phyloP scores from a whole-genome alignment of 768 basidiomycete genomes.

The Hericium rajendrae region DNA sequence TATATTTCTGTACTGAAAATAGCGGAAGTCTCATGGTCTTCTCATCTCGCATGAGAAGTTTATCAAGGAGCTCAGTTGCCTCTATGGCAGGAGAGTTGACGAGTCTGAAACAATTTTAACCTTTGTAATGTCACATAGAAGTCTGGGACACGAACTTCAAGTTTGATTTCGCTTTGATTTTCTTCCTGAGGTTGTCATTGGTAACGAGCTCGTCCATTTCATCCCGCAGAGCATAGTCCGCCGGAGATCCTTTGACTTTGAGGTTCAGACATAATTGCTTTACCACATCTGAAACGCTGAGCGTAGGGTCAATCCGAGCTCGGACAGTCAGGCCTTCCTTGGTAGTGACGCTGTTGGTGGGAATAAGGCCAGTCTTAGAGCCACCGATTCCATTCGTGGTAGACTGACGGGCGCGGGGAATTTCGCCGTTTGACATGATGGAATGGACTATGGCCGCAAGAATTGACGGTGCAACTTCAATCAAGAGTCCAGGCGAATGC shows the following conservation, averaged over 20 bases:
- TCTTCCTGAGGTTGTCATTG: conserved; percentile 75
- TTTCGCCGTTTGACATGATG: background rate
- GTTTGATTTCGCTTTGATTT: conserved; percentile 69
- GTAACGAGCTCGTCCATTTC: conserved; percentile 79
- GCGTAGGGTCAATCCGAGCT: conserved; percentile 75
- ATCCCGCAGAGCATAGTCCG: conserved; percentile 71
- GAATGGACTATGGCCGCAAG: background rate
- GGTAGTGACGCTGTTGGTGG: conserved; percentile 79
- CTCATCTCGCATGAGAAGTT: conserved; percentile 51
- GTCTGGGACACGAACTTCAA: conserved; percentile 50
- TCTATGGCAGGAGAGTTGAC: conserved; percentile 75
- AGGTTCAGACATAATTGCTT: conserved; percentile 76
- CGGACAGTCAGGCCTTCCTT: conserved; percentile 64
- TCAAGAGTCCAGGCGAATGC: too few relatives aligned
- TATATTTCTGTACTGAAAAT: conserved; percentile 72
- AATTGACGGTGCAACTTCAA: too few relatives aligned
- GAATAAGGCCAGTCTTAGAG: conserved; percentile 44
- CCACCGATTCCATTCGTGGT: conserved; percentile 15
- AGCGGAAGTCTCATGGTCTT: conserved; percentile 55
- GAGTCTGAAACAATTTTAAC: conserved; percentile 34
- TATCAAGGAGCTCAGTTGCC: conserved; percentile 66
- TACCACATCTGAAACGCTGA: conserved; percentile 78
- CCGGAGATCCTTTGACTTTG: conserved; percentile 64
- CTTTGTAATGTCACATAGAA: background rate
- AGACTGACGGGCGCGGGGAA: background rate